Evolutionary conservation across 208 protist genomes (phyloP), one percentile per base, ranked within the genome.

Genomic region (Acanthamoeba royreba): DNA sequence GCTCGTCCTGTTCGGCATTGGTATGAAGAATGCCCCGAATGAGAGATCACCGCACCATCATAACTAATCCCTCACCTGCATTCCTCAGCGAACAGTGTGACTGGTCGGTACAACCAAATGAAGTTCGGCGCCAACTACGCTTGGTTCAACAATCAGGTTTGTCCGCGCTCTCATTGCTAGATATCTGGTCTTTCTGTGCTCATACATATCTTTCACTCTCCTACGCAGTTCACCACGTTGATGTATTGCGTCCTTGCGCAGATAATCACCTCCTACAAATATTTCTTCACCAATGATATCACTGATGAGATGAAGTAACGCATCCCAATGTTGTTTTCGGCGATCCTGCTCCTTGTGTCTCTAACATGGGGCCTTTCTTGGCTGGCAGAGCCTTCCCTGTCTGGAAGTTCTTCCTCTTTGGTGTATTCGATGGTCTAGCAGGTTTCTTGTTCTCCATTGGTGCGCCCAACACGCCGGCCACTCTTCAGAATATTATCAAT

Each of bases 381-480:
- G n/a, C n/a, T n/a, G n/a, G 49, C 58, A 85, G 74, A 45, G 74
- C 74, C 25, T 85, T 85, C 74, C 74, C 74, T 1, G 74, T 85
- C 43, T 85, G 74, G 74, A 85, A 85, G 74, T 85, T 85, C 43
- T 85, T 85, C 74, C 74, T 85, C 74, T 85, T 85, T 19, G 74
- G 74, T 28, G 74, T 85, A 45, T 85, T 53, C 74, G 74, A 85
- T 19, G 74, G 74, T 52, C 74, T 85, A 3, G 74, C 74, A 38
- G 74, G 74, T 53, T 85, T 85, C 42, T 45, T 85, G 42, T 85
- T 85, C 74, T 85, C 74, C 3, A 85, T 85, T 45, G 74, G 74
- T 52, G 74, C 74, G 3, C 74, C 74, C 74, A 85, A 85, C 43
- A 85, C 74, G 15, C 74, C 74, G 42, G 74, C 74, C 74, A 85